Evolutionary conservation across 2,329 filamentous ascomycete species (phyloP), one percentile per base, ranked within the genome.

Genomic region (Microdochium bolleyi): DNA sequence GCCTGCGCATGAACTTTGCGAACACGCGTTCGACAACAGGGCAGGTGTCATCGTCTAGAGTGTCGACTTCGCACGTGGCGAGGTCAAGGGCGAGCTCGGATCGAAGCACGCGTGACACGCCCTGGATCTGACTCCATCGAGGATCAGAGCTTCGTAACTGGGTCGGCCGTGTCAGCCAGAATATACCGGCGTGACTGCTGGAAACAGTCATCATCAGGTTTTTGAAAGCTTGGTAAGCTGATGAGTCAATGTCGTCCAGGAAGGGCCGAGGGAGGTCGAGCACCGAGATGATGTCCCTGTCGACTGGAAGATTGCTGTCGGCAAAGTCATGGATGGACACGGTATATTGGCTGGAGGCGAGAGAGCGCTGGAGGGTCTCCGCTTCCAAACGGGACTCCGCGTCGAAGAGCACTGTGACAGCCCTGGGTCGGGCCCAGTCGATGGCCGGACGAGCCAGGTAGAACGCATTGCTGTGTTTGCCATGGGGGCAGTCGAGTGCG

Each of bases 61-160:
- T 44, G 16, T 57, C 55, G 22, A 57, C 32, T 48, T 55, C 55
- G 7, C 55, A 32, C 7, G 55, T 55, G 38, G 21, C 49, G 3
- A 57, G n/a, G 24, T 22, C n/a, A 8, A 50, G 11, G n/a, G 27
- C 30, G 24, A 51, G 50, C 48, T 58, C 56, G 13, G 51, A 41
- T 11, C 55, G 55, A 13, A 58, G 24, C 16, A 52, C 49, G 19
- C 55, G 53, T 11, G 52, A n/a, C 11, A 53, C 37, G 22, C 56
- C 55, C n/a, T 55, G 32, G 44, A 56, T 53, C 19, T 27, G 21
- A 16, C 55, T 49, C 22, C 53, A 56, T 13, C 55, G 55, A 7
- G 55, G 56, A 7, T 57, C 53, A 13, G 38, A 27, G 27, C 52
- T 52, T 22, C 44, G 22, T 8, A 58, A 53, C 24, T 58, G 56